These are phyloP conservation scores for Naganishia randhawae DNA, from an alignment of 768 basidiomycete genomes.

Conservation along the genomic window DNA sequence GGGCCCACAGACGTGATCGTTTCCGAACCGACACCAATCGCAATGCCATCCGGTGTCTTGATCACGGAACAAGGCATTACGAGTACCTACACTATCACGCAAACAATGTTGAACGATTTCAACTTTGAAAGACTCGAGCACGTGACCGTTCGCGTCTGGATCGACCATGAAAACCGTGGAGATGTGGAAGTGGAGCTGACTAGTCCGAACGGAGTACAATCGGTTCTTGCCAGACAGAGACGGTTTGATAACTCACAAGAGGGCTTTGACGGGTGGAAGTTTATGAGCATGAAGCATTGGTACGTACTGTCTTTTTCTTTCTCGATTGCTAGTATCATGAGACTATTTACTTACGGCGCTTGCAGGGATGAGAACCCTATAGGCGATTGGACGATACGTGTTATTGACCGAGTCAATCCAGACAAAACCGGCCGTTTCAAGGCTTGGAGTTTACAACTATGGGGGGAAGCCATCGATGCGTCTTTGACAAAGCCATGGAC, in stretches of 20 bases:
- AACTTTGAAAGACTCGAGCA: slow-evolving; percentile 91
- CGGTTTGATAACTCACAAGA: slow-evolving; percentile 60
- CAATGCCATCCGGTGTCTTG: slow-evolving; percentile 35
- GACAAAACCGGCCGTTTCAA: slow-evolving; percentile 65
- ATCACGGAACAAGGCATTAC: slow-evolving; percentile 66
- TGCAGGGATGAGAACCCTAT: slow-evolving; percentile 85
- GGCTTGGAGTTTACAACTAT: slow-evolving; percentile 87
- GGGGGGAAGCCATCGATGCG: slow-evolving; percentile 80
- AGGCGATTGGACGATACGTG: slow-evolving; percentile 83
- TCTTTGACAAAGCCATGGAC: slow-evolving; percentile 60
- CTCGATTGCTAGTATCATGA: slow-evolving; percentile 25
- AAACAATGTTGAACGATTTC: slow-evolving; percentile 62
- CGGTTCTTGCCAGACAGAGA: slow-evolving; percentile 73
- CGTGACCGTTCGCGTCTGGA: slow-evolving; percentile 87
- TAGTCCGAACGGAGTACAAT: slow-evolving; percentile 80
- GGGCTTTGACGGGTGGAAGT: slow-evolving; percentile 93
- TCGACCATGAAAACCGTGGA: slow-evolving; percentile 76
- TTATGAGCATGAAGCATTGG: slow-evolving; percentile 99
- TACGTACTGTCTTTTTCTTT: slow-evolving; percentile 51
- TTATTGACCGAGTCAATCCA: slow-evolving; percentile 71
- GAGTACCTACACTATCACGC: slow-evolving; percentile 64
- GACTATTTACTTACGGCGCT: neutral
- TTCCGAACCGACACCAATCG: neutral
- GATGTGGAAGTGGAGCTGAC: slow-evolving; percentile 86
- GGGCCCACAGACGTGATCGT: slow-evolving; percentile 16